These are phyloP conservation scores for Arthonia radiata DNA, from an alignment of 495 filamentous ascomycete species.

Conservation along the genomic window DNA sequence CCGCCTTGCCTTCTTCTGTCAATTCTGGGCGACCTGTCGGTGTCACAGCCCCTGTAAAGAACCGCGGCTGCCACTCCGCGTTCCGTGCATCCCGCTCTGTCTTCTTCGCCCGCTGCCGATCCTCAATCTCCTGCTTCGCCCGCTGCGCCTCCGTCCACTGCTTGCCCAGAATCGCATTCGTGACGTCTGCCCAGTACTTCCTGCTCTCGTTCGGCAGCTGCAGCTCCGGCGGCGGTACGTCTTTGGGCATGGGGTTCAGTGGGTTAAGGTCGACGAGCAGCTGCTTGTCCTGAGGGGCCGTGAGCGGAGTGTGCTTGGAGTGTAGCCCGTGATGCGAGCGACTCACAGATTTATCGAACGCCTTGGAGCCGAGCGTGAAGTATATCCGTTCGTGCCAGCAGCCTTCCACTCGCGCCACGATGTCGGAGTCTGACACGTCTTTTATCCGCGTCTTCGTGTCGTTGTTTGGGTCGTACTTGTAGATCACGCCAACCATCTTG, in stretches of 20 bases:
- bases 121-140: conserved; percentile 76
- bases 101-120: conserved; percentile 63
- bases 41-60: conserved; percentile 55
- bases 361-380: conserved; percentile 22
- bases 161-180: conserved; percentile 61
- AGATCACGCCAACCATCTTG: conserved; percentile 73
- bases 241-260: conserved; percentile 50
- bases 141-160: conserved; percentile 65
- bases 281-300: conserved; percentile 26
- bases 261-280: conserved; percentile 70
- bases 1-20: conserved; percentile 48
- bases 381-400: conserved; percentile 55
- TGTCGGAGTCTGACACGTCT: conserved; percentile 61
- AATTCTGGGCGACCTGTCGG: conserved; percentile 55
- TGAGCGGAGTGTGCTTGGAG: conserved; percentile 11
- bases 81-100: conserved; percentile 42
- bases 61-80: conserved; percentile 61
- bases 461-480: conserved; percentile 58
- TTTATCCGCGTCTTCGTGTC: conserved; percentile 54
- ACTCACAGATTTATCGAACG: conserved; percentile 15
- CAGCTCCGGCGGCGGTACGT: conserved; percentile 42
- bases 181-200: conserved; percentile 68
- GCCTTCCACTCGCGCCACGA: conserved; percentile 64
- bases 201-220: conserved; percentile 82
- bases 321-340: conserved; percentile 5